Conservation (phyloP, 2,329 filamentous ascomycete species). For the Cladosporium colombiae region DNA sequence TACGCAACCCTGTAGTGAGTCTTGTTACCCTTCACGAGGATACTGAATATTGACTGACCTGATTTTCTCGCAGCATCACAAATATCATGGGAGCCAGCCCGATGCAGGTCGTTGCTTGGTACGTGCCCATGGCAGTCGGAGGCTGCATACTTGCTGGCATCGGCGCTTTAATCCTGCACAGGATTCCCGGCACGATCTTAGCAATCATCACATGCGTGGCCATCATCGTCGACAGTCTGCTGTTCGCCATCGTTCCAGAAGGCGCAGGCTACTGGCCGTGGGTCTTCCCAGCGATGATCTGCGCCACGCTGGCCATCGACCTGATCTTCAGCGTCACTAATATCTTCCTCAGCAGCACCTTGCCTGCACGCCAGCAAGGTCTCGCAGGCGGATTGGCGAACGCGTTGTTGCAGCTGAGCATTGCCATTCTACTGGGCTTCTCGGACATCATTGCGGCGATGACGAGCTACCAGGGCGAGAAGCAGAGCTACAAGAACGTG, state of each 20-base stretch:
- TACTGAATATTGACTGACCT: not conserved
- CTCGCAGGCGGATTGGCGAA: slow-evolving; percentile 72
- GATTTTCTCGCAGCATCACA: slow-evolving; percentile 53
- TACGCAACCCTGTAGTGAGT: slow-evolving; percentile 69
- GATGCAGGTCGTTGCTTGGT: slow-evolving; percentile 68
- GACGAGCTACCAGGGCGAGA: slow-evolving; percentile 45
- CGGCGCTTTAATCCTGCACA: slow-evolving; percentile 68
- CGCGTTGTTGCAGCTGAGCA: slow-evolving; percentile 68
- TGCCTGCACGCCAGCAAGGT: slow-evolving; percentile 67
- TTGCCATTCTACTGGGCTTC: slow-evolving; percentile 70
- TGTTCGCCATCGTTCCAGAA: slow-evolving; percentile 64
- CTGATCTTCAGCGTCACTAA: slow-evolving; percentile 74
- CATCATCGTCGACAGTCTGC: slow-evolving; percentile 58
- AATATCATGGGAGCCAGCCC: slow-evolving; percentile 61
- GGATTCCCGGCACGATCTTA: slow-evolving; percentile 63
- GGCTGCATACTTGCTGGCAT: slow-evolving; percentile 65
- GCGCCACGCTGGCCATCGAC: slow-evolving; percentile 71
- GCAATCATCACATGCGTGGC: slow-evolving; percentile 63
- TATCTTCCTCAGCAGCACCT: slow-evolving; percentile 70
- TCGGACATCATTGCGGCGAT: slow-evolving; percentile 62
- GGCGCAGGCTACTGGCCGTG: slow-evolving; percentile 68
- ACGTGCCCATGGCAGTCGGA: slow-evolving; percentile 67
- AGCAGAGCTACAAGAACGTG: slow-evolving; percentile 61
- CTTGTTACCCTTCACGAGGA: not conserved
- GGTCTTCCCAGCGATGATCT: slow-evolving; percentile 70